Conservation (phyloP, 805 yeast species). For the Maudiozyma barnettii region DNA sequence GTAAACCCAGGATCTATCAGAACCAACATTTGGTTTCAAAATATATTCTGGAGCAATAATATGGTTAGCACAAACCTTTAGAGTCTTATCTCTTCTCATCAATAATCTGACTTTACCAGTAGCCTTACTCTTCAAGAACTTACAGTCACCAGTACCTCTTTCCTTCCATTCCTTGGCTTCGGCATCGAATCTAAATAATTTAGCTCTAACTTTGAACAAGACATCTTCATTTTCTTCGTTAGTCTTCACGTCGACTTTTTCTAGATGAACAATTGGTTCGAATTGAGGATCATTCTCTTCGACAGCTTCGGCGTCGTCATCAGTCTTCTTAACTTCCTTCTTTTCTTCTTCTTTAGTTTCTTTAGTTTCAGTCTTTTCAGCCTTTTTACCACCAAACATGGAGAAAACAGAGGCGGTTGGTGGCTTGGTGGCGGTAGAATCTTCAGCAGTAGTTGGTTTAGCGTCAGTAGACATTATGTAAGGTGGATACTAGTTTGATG, state of each 20-base stretch:
- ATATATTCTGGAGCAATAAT: constrained; percentile 71
- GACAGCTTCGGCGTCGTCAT: constrained; percentile 33
- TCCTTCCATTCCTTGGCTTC: constrained; percentile 95
- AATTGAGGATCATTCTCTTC: constrained; percentile 62
- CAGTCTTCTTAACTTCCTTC: constrained; percentile 19
- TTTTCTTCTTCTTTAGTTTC: constrained; percentile 26
- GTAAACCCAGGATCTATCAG: constrained; percentile 98
- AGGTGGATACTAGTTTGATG: neutral
- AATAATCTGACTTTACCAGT: constrained; percentile 77
- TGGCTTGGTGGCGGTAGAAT: constrained; percentile 32
- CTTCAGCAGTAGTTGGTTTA: constrained; percentile 13
- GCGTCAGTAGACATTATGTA: constrained; percentile 17
- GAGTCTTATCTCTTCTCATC: constrained; percentile 98
- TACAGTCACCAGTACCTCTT: constrained; percentile 98
- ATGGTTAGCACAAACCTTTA: constrained; percentile 97
- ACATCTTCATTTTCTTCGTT: constrained; percentile 87
- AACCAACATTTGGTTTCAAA: constrained; percentile 87
- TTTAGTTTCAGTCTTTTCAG: constrained; percentile 41
- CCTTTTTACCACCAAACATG: constrained; percentile 89
- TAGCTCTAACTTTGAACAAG: constrained; percentile 81
- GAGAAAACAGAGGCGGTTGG: constrained; percentile 81
- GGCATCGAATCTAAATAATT: constrained; percentile 79
- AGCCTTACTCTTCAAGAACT: constrained; percentile 82
- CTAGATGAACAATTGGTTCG: constrained; percentile 91
- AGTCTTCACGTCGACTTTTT: constrained; percentile 93